Percentiles rank a stretch among this genome's conserved stretches.
phyloP scores from a whole-genome alignment of 1,284 basidiomycete genomes.

The Dichomitus squalens region DNA sequence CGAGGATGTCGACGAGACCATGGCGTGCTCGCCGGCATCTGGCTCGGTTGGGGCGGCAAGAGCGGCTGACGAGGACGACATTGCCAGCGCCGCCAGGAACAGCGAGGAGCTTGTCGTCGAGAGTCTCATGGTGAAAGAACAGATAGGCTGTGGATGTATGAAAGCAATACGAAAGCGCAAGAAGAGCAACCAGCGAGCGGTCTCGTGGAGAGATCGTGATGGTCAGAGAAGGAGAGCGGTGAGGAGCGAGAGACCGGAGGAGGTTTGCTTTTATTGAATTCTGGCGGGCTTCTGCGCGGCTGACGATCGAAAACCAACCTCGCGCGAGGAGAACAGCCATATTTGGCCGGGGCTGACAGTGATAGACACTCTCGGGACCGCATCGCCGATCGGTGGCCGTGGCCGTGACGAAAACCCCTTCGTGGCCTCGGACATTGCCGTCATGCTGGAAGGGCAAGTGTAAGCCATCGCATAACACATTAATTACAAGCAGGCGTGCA shows the following conservation, averaged over 20 bases:
- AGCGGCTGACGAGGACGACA: conserved; percentile 28
- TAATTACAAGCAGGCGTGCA: background rate
- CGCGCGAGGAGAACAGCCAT: background rate
- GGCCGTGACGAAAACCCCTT: background rate
- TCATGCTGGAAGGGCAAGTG: background rate
- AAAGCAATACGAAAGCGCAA: conserved; percentile 21
- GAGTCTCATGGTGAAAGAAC: conserved; percentile 36
- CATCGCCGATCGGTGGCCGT: background rate
- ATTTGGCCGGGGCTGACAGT: background rate
- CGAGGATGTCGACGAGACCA: background rate
- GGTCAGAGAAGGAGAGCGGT: conserved; percentile 16
- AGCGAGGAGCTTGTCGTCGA: conserved; percentile 36
- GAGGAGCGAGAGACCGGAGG: no score
- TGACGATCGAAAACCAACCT: conserved; percentile 2
- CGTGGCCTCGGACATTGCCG: background rate
- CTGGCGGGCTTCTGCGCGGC: background rate
- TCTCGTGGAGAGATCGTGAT: conserved; percentile 23
- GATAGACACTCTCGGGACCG: background rate
- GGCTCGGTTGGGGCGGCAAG: conserved; percentile 29
- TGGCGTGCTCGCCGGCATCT: conserved; percentile 4
- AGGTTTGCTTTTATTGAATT: background rate
- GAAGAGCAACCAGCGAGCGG: conserved; percentile 13
- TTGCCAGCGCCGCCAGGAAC: conserved; percentile 39
- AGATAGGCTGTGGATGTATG: conserved; percentile 25
- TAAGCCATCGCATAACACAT: background rate